Evolutionary conservation across 176 grass and related monocot genomes (phyloP), one percentile per base, ranked within the genome.

Genomic region (Oryza australiensis): DNA sequence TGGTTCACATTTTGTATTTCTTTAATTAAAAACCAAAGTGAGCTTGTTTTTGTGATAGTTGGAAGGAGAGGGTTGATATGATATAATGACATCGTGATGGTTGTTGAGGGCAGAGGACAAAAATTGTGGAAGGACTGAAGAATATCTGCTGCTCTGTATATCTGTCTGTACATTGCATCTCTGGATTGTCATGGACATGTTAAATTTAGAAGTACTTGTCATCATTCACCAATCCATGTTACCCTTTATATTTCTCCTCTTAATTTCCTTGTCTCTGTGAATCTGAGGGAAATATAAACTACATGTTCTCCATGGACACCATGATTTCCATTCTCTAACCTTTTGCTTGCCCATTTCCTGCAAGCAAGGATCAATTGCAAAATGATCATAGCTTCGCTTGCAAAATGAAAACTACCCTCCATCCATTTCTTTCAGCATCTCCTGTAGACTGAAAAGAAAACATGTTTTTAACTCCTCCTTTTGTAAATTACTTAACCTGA

Each of bases 131-230:
- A 73, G 26, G 23, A 69, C 62, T 26, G 68, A 26, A 82, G 74
- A 68, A 80, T 37, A 79, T 89, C 62, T 86, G 70, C 66, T 82
- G 62, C 83, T 87, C 86, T 97, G 94, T 97, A 97, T 78, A 93
- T 91, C 77, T 75, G 83, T 83, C 16, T 93, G 88, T 97, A 93
- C 91, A 93, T 91, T 91, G 86, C 83, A 74, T 84, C 64, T 80
- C 77, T 91, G 85, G 75, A 83, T 86, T 86, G 30, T 85, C 35
- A 72, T 92, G 70, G 80, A 73, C 67, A 70, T 80, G 75, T 74
- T 83, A 49, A 68, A 67, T 86, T 74, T 86, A 80, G 83, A 77
- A 63, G 79, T 73, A 82, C 78, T 20, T 32, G 78, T 45, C 73
- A 48, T 90, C n/a, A 73, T 86, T 68, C 64, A 74, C 62, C 60